Conservation (phyloP, 495 filamentous ascomycete species). For the Elasticomyces elasticus region DNA sequence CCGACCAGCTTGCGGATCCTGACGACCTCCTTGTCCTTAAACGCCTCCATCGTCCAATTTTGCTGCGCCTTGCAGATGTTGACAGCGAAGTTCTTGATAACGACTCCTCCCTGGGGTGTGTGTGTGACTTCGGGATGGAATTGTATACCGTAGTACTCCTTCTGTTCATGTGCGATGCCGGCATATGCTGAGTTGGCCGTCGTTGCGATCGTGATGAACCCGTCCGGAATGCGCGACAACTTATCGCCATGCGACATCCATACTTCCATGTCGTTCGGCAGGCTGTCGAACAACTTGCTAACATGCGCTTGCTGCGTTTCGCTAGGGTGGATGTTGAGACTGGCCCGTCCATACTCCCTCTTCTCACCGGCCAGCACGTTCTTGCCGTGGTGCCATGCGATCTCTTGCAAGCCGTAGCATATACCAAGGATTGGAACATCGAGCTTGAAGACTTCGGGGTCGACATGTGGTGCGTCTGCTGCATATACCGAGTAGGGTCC, state of each 20-base stretch:
- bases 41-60: constrained; percentile 76
- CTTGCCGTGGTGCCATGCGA: constrained; percentile 62
- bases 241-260: constrained; percentile 91
- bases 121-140: constrained; percentile 83
- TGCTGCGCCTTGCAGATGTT: constrained; percentile 62
- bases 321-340: constrained; percentile 42
- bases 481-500: constrained; percentile 71
- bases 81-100: constrained; percentile 73
- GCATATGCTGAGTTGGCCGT: constrained; percentile 69
- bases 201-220: constrained; percentile 61
- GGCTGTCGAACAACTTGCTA: constrained; percentile 59
- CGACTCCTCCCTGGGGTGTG: constrained; percentile 49
- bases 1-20: constrained; percentile 72
- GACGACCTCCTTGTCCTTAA: constrained; percentile 66
- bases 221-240: constrained; percentile 57
- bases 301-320: constrained; percentile 45
- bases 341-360: constrained; percentile 64
- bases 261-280: constrained; percentile 56
- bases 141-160: constrained; percentile 67
- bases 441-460: constrained; percentile 72
- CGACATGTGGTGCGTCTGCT: constrained; percentile 60
- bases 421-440: constrained; percentile 67
- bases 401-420: constrained; percentile 73
- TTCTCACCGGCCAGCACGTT: constrained; percentile 66
- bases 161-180: constrained; percentile 63